phyloP scores from a whole-genome alignment of 2,329 filamentous ascomycete species.

The Microcyclospora tardicrescens region DNA sequence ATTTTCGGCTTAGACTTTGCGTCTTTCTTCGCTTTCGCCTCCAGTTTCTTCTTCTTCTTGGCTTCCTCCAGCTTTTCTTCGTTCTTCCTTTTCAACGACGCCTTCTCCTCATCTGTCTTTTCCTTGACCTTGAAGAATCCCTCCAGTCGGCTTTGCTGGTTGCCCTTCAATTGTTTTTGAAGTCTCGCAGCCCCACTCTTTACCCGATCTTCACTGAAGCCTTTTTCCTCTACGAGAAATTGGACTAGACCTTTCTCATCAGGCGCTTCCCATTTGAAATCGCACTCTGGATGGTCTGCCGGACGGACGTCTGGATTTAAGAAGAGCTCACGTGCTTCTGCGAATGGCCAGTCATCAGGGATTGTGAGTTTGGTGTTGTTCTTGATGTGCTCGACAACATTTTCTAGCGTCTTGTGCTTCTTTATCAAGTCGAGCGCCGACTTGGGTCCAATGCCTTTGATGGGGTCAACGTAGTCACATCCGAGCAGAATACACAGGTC shows the following conservation, averaged over 20 bases:
- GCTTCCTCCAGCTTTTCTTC: conserved; percentile 84
- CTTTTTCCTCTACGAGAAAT: conserved; percentile 86
- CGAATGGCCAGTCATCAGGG: conserved; percentile 93
- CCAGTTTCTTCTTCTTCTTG: conserved; percentile 90
- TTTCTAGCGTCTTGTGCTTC: conserved; percentile 78
- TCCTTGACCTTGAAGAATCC: conserved; percentile 93
- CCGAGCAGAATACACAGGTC: conserved; percentile 95
- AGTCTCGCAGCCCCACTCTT: conserved; percentile 63
- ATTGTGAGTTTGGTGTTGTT: conserved; percentile 69
- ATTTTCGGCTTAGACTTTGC: conserved; percentile 65
- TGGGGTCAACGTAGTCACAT: conserved; percentile 93
- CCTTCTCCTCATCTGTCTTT: conserved; percentile 77
- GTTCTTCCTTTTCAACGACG: conserved; percentile 77
- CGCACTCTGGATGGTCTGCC: conserved; percentile 74
- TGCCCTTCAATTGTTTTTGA: conserved; percentile 80
- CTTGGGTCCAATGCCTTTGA: conserved; percentile 84
- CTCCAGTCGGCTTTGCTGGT: conserved; percentile 81
- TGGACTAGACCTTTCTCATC: conserved; percentile 81
- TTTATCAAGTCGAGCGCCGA: conserved; percentile 90
- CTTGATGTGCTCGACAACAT: conserved; percentile 68
- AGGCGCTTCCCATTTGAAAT: conserved; percentile 96
- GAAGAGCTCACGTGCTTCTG: conserved; percentile 84
- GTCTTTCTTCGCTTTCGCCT: conserved; percentile 90
- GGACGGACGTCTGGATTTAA: conserved; percentile 76
- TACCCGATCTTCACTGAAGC: conserved; percentile 91